These are phyloP conservation scores for Salicornia ramosissima DNA, from an alignment of 148 eudicot species.

Conservation along the genomic window DNA sequence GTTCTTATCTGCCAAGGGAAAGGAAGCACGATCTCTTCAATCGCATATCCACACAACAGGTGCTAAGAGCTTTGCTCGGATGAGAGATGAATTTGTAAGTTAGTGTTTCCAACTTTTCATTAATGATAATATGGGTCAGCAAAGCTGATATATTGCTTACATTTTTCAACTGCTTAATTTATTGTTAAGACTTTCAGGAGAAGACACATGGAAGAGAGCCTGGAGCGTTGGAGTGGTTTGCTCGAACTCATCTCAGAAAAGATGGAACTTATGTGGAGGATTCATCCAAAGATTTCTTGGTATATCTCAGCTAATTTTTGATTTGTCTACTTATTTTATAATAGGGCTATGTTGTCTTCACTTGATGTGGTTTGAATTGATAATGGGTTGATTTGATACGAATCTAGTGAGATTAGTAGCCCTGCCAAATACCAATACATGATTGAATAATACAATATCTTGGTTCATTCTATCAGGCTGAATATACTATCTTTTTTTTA, in stretches of 20 bases:
- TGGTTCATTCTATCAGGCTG: no score
- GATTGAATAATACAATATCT: no score
- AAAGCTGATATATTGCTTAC: neutral
- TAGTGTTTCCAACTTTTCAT: neutral
- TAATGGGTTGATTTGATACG: no score
- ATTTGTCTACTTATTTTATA: no score
- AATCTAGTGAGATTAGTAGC: no score
- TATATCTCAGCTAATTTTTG: constrained; percentile 16
- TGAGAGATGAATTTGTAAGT: constrained; percentile 37
- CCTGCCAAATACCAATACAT: no score
- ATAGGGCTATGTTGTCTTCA: no score
- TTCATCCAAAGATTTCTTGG: constrained; percentile 31
- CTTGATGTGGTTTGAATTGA: no score
- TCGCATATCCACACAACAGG: constrained; percentile 33
- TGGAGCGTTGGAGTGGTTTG: constrained; percentile 37
- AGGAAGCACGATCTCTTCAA: constrained; percentile 33
- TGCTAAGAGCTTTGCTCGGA: constrained; percentile 36
- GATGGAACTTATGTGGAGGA: constrained; percentile 30
- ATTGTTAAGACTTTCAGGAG: constrained; percentile 21
- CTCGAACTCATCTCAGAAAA: constrained; percentile 31
- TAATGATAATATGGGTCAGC: neutral
- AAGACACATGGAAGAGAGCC: constrained; percentile 33
- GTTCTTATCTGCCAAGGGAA: constrained; percentile 29
- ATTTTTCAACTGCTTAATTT: neutral
- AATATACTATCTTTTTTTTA: no score